Percentiles rank a stretch among this genome's conserved stretches.
Evolutionary conservation across 352 stramenopile species (phyloP).

Genomic region (Phytophthora citrophthora): DNA sequence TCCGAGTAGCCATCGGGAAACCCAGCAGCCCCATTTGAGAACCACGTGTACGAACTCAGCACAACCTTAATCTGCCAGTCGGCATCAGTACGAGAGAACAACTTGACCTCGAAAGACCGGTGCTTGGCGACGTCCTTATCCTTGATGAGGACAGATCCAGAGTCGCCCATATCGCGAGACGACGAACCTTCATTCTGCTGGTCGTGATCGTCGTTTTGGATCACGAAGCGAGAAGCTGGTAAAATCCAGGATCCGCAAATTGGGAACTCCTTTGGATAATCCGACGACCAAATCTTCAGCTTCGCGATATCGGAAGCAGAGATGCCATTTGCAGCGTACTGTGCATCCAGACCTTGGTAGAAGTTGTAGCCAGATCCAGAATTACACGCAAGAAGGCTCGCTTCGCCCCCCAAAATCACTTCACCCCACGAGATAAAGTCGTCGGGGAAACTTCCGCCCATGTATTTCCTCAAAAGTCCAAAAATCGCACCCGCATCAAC

Average conservation of each 20-base stretch:
- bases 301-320: slow-evolving; percentile 62
- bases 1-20: slow-evolving; percentile 66
- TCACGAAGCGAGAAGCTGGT: slow-evolving; percentile 60
- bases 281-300: slow-evolving; percentile 81
- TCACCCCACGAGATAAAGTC: slow-evolving; percentile 76
- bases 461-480: slow-evolving; percentile 54
- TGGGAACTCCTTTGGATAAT: slow-evolving; percentile 67
- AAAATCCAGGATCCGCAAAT: slow-evolving; percentile 73
- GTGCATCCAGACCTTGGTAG: slow-evolving; percentile 56
- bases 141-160: slow-evolving; percentile 64
- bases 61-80: slow-evolving; percentile 76
- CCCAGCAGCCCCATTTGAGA: slow-evolving; percentile 48
- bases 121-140: slow-evolving; percentile 56
- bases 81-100: slow-evolving; percentile 59
- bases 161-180: slow-evolving; percentile 60
- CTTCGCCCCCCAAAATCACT: slow-evolving; percentile 47
- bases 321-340: slow-evolving; percentile 52
- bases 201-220: slow-evolving; percentile 84
- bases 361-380: slow-evolving; percentile 67
- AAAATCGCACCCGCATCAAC: slow-evolving; percentile 59
- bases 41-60: slow-evolving; percentile 73
- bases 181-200: slow-evolving; percentile 61
- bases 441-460: slow-evolving; percentile 60
- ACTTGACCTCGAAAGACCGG: slow-evolving; percentile 60
- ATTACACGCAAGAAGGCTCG: slow-evolving; percentile 58